Conservation (phyloP, 1,139 yeast genomes). For the Saccharomycopsis hybrid region DNA sequence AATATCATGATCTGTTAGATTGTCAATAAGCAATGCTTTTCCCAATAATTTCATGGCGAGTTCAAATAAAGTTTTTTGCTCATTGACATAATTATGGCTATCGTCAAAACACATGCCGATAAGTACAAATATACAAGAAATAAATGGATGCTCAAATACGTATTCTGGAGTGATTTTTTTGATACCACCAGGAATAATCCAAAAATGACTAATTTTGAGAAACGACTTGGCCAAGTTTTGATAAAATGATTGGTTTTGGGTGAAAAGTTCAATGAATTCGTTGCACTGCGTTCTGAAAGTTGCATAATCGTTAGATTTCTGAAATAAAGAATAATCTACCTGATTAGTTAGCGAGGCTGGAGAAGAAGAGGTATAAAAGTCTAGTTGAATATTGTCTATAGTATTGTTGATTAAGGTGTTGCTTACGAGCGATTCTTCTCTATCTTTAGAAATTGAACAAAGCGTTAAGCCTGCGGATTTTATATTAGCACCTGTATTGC, state of each 20-base stretch:
- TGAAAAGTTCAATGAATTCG: constrained; percentile 39
- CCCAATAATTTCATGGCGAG: constrained; percentile 41
- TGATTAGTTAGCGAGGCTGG: constrained; percentile 38
- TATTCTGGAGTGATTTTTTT: constrained; percentile 36
- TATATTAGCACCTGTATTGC: too few species aligned
- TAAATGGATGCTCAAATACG: constrained; percentile 41
- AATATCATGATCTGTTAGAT: constrained; percentile 47
- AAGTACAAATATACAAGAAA: constrained; percentile 43
- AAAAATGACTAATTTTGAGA: constrained; percentile 42
- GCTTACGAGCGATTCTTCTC: neutral
- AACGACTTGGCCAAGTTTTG: constrained; percentile 38
- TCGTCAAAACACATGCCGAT: constrained; percentile 47
- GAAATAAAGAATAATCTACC: constrained; percentile 37
- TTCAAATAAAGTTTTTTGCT: constrained; percentile 38
- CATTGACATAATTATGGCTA: constrained; percentile 37
- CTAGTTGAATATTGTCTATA: constrained; percentile 27
- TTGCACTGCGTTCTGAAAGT: constrained; percentile 27
- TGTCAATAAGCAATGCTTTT: constrained; percentile 40
- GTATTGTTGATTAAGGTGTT: constrained; percentile 21
- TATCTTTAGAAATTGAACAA: too few species aligned
- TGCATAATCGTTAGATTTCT: constrained; percentile 17
- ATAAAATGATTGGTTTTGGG: constrained; percentile 33
- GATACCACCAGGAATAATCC: constrained; percentile 51
- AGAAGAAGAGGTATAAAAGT: constrained; percentile 23
- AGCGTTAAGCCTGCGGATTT: too few species aligned